Conservation (phyloP, 2,329 filamentous ascomycete species). For the Paramyrothecium roridum region DNA sequence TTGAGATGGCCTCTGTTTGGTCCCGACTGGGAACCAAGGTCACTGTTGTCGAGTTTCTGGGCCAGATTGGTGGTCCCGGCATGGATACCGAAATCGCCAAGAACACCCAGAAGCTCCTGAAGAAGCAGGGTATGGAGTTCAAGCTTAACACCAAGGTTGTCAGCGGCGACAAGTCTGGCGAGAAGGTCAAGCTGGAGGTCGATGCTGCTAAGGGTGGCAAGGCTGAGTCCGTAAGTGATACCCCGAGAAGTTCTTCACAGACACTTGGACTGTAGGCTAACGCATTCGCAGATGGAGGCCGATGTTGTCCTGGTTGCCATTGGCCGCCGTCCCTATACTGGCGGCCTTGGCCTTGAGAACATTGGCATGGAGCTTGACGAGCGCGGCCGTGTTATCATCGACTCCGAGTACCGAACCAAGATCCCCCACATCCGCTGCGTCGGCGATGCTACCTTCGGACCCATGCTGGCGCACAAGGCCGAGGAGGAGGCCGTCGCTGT, state of each 20-base stretch:
- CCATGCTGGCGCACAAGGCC: slow-evolving; percentile 99
- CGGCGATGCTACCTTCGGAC: slow-evolving; percentile 93
- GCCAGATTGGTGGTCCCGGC: slow-evolving; percentile 93
- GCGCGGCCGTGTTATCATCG: slow-evolving; percentile 90
- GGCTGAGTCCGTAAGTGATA: slow-evolving; percentile 72
- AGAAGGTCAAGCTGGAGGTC: slow-evolving; percentile 76
- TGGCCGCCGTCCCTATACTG: slow-evolving; percentile 91
- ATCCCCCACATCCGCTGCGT: slow-evolving; percentile 94
- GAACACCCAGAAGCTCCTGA: slow-evolving; percentile 84
- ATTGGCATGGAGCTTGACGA: slow-evolving; percentile 90
- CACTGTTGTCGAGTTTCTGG: slow-evolving; percentile 94
- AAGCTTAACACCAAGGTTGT: slow-evolving; percentile 96
- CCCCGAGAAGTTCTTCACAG: not conserved
- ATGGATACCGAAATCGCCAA: slow-evolving; percentile 97
- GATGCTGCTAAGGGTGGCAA: slow-evolving; percentile 97
- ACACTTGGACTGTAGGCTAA: slow-evolving; percentile 14
- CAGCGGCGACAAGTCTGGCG: slow-evolving; percentile 75
- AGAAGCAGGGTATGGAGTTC: slow-evolving; percentile 97
- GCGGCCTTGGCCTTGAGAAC: slow-evolving; percentile 88
- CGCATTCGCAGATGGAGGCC: slow-evolving; percentile 68
- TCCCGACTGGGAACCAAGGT: slow-evolving; percentile 90
- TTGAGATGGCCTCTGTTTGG: slow-evolving; percentile 99
- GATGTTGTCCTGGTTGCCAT: slow-evolving; percentile 97
- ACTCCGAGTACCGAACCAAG: slow-evolving; percentile 98
- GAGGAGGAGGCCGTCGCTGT: slow-evolving; percentile 96